Conservation (phyloP, 148 eudicot species). For the Chenopodium album region DNA sequence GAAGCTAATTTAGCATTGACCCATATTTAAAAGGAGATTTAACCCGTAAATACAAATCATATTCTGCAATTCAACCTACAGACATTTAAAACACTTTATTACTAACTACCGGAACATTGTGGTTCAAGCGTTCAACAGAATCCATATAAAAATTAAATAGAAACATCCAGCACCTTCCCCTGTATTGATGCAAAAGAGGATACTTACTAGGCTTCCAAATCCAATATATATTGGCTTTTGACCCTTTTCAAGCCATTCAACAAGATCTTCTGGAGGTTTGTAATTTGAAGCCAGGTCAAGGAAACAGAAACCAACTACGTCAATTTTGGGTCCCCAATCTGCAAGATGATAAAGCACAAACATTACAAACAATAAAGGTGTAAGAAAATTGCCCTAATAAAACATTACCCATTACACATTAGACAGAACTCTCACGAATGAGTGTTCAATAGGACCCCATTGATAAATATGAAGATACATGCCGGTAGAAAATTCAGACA, state of each 20-base stretch:
- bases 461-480: not conserved
- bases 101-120: not conserved
- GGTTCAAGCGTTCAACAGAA: not conserved
- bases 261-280: constrained; percentile 73
- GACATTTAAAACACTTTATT: not conserved
- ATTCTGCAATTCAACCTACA: not conserved
- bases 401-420: not conserved
- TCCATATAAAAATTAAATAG: not conserved
- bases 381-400: not conserved
- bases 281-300: constrained; percentile 85
- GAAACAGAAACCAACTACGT: constrained; percentile 93
- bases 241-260: constrained; percentile 69
- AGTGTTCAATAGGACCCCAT: not conserved
- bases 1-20: not conserved
- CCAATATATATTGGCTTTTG: constrained; percentile 82
- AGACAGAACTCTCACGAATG: not conserved
- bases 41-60: not conserved
- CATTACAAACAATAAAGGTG: not conserved
- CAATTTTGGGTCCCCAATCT: constrained; percentile 97
- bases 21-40: not conserved
- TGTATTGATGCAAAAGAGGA: not conserved
- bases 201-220: constrained; percentile 91
- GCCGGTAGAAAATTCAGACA: not conserved
- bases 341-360: constrained; percentile 25
- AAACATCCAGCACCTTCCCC: not conserved